phyloP scores from a whole-genome alignment of 192 early-diverging fungal genomes.

The Coemansia umbellata region DNA sequence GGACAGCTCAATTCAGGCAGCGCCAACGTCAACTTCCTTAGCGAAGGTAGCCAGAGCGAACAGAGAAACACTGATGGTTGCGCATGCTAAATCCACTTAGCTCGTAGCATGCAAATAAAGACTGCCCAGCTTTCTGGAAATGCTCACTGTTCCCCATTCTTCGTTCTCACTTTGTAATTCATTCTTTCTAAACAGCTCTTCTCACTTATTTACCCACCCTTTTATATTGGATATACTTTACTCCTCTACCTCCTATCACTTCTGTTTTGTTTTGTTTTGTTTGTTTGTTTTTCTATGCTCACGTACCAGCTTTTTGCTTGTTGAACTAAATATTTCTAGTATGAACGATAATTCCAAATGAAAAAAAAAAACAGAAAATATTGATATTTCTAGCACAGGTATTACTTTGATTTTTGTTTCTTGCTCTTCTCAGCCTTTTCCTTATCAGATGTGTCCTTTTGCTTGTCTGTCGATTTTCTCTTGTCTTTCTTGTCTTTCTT shows the following conservation, averaged over 20 bases:
- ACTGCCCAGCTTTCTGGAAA: no score
- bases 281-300: no score
- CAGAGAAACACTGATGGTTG: slow-evolving; percentile 22
- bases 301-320: no score
- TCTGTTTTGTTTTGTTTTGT: slow-evolving; percentile 21
- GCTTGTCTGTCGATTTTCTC: slow-evolving; percentile 32
- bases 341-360: no score
- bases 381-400: slow-evolving; percentile 37
- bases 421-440: slow-evolving; percentile 15
- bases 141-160: slow-evolving; percentile 18
- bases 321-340: no score
- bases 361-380: no score
- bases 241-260: no score
- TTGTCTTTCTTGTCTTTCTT: slow-evolving; percentile 34
- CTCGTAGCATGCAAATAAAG: no score
- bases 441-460: slow-evolving; percentile 6
- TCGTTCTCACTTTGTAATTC: no score
- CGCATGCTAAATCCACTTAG: slow-evolving; percentile 48
- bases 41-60: slow-evolving; percentile 22
- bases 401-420: slow-evolving; percentile 8
- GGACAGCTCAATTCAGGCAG: slow-evolving; percentile 49
- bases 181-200: no score
- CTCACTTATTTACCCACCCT: no score
- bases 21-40: slow-evolving; percentile 40
- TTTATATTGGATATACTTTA: no score